Conservation (phyloP, 2,329 filamentous ascomycete genomes). For the Colletotrichum abscissum region DNA sequence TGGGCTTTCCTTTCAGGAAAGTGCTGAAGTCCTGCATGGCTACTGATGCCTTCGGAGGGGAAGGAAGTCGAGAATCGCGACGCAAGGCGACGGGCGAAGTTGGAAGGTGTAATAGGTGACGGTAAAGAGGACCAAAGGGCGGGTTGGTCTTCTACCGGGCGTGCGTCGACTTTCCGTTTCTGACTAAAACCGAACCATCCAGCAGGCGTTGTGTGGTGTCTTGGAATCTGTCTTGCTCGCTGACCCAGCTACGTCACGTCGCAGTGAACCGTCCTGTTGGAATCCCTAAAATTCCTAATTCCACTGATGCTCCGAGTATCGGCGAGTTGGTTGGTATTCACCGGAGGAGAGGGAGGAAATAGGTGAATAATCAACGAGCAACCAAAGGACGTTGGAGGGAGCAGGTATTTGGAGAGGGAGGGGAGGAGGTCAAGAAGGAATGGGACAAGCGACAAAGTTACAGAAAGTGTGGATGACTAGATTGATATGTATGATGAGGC, state of each 20-base stretch:
- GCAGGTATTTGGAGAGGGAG: slow-evolving; percentile 12
- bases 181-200: slow-evolving; percentile 30
- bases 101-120: slow-evolving; percentile 5
- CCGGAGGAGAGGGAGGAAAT: slow-evolving; percentile 13
- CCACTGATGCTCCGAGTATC: neutral
- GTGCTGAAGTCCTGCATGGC: slow-evolving; percentile 52
- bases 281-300: slow-evolving; percentile 6
- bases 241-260: slow-evolving; percentile 25
- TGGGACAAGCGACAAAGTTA: slow-evolving; percentile 26
- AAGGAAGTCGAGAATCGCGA: neutral
- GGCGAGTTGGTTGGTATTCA: neutral
- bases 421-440: slow-evolving; percentile 25
- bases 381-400: neutral
- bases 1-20: slow-evolving; percentile 52
- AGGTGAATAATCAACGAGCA: slow-evolving; percentile 1
- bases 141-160: slow-evolving; percentile 8
- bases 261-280: neutral
- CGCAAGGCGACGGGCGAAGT: slow-evolving; percentile 3
- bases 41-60: neutral
- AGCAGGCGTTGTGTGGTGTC: slow-evolving; percentile 2
- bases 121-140: slow-evolving; percentile 2
- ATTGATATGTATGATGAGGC: slow-evolving; percentile 34
- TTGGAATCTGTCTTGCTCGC: neutral
- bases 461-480: slow-evolving; percentile 33
- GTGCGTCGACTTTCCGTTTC: slow-evolving; percentile 8